Percentiles rank a stretch among this genome's conserved stretches.
Conservation (phyloP, 345 rosid genomes). For the Cardamine resedifolia region DNA sequence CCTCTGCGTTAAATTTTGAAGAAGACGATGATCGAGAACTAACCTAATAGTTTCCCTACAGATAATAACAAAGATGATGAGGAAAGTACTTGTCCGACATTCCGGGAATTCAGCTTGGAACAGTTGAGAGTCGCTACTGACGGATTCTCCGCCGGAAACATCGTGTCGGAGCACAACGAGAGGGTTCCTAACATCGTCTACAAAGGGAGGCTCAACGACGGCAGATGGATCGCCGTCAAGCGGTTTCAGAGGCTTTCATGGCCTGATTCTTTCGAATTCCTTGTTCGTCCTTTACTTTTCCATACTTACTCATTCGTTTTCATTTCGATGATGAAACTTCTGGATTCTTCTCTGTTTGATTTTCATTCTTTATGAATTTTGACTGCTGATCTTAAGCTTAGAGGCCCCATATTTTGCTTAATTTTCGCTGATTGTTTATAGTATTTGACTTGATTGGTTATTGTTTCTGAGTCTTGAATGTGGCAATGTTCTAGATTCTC, state of each 20-base stretch:
- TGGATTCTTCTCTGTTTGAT: slow-evolving; percentile 9
- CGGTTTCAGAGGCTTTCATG: slow-evolving; percentile 85
- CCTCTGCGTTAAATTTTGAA: not conserved
- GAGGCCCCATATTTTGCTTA: not conserved
- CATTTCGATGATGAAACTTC: not conserved
- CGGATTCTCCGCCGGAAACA: slow-evolving; percentile 73
- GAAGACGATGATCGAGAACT: slow-evolving; percentile 26
- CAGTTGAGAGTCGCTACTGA: slow-evolving; percentile 66
- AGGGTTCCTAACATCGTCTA: slow-evolving; percentile 93
- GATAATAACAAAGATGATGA: slow-evolving; percentile 14
- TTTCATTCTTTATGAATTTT: not conserved
- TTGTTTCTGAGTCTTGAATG: not conserved
- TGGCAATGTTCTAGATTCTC: slow-evolving; percentile 16
- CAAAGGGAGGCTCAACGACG: slow-evolving; percentile 66
- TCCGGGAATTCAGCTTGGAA: slow-evolving; percentile 67
- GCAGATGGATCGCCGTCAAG: slow-evolving; percentile 71
- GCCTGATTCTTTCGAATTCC: slow-evolving; percentile 94
- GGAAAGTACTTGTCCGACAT: slow-evolving; percentile 50
- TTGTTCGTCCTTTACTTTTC: slow-evolving; percentile 47
- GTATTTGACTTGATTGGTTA: slow-evolving; percentile 3
- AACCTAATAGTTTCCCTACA: slow-evolving; percentile 11
- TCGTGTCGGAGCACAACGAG: slow-evolving; percentile 94
- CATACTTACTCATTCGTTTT: not conserved
- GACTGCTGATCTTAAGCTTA: not conserved
- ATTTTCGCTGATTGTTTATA: not conserved